phyloP scores from a whole-genome alignment of 2,329 filamentous ascomycete species.

The Colletotrichum filicis region DNA sequence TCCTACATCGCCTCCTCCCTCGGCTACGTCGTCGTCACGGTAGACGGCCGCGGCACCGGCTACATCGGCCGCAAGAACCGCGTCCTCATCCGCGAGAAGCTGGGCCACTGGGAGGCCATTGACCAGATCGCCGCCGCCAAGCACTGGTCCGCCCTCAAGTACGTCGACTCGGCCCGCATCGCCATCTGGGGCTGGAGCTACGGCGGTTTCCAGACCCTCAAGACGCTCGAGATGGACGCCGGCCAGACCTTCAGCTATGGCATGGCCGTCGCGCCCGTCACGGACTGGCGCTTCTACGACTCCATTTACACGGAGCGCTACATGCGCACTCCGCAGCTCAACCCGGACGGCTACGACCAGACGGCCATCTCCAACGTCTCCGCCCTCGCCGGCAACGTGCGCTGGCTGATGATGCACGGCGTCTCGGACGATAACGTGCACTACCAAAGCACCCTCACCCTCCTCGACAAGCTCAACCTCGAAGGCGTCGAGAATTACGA shows the following conservation, averaged over 20 bases:
- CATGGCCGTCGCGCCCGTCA: slow-evolving; percentile 98
- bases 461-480: slow-evolving; percentile 88
- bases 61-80: slow-evolving; percentile 87
- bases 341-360: slow-evolving; percentile 79
- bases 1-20: slow-evolving; percentile 86
- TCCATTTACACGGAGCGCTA: slow-evolving; percentile 95
- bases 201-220: slow-evolving; percentile 93
- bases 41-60: slow-evolving; percentile 93
- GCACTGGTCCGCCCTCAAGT: slow-evolving; percentile 82
- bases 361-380: slow-evolving; percentile 79
- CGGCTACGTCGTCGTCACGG: slow-evolving; percentile 93
- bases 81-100: slow-evolving; percentile 82
- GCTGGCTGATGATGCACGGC: slow-evolving; percentile 96
- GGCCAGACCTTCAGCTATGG: slow-evolving; percentile 94
- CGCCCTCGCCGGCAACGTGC: slow-evolving; percentile 79
- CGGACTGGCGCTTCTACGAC: slow-evolving; percentile 97
- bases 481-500: slow-evolving; percentile 91
- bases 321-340: slow-evolving; percentile 93
- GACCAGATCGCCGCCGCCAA: slow-evolving; percentile 94
- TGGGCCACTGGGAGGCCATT: slow-evolving; percentile 85
- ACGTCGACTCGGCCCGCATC: slow-evolving; percentile 84
- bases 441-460: slow-evolving; percentile 89
- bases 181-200: slow-evolving; percentile 99
- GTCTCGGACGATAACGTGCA: slow-evolving; percentile 98
- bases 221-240: slow-evolving; percentile 91